Evolutionary conservation across 1,284 basidiomycete genomes (phyloP).

Genomic region (Apiotrichum mycotoxinovorans): DNA sequence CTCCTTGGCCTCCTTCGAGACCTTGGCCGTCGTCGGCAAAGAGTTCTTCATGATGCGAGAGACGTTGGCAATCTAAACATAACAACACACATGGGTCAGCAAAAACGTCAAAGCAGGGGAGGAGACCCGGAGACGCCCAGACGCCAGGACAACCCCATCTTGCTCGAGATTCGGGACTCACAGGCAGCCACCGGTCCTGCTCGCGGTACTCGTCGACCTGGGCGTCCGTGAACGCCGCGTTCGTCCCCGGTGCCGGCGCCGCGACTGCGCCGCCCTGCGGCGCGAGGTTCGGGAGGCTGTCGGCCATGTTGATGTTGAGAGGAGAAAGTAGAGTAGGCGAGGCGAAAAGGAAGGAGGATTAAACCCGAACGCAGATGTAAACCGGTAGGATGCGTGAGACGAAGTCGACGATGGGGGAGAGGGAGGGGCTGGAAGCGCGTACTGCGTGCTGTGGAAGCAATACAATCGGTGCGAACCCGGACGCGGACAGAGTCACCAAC

Average conservation of each 20-base stretch:
- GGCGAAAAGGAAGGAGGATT: neutral
- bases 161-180: too few relatives aligned
- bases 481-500: too few relatives aligned
- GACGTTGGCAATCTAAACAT: slow-evolving; percentile 84
- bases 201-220: slow-evolving; percentile 88
- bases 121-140: too few relatives aligned
- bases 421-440: too few relatives aligned
- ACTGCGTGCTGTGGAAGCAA: too few relatives aligned
- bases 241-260: slow-evolving; percentile 7
- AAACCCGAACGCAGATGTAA: too few relatives aligned
- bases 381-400: too few relatives aligned
- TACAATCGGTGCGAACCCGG: too few relatives aligned
- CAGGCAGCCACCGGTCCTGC: slow-evolving; percentile 85
- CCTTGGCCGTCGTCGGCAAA: slow-evolving; percentile 87
- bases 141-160: too few relatives aligned
- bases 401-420: too few relatives aligned
- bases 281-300: slow-evolving; percentile 8
- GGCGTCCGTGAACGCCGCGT: slow-evolving; percentile 67
- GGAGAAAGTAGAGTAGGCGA: neutral
- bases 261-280: slow-evolving; percentile 7
- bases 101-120: too few relatives aligned
- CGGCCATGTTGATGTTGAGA: slow-evolving; percentile 7
- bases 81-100: neutral
- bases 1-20: slow-evolving; percentile 94
- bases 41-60: slow-evolving; percentile 90